These are phyloP conservation scores for Neonectria magnoliae DNA, from an alignment of 2,329 filamentous ascomycete genomes.

Conservation along the genomic window DNA sequence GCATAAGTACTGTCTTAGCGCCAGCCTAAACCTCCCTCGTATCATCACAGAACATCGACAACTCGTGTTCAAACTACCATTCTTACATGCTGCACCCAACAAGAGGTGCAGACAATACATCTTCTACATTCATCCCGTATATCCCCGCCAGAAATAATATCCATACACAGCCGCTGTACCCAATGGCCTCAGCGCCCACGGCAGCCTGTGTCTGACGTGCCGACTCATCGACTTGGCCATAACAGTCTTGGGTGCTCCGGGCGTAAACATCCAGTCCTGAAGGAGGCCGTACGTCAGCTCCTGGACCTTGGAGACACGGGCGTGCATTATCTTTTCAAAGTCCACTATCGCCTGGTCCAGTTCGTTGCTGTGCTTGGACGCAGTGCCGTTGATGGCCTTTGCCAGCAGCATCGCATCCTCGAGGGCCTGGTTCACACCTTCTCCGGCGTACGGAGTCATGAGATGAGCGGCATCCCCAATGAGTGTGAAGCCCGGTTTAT, in stretches of 20 bases:
- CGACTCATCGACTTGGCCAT: constrained; percentile 51
- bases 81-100: background rate
- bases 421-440: constrained; percentile 68
- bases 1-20: constrained; percentile 29
- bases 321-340: constrained; percentile 54
- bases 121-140: constrained; percentile 12
- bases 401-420: constrained; percentile 63
- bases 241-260: constrained; percentile 54
- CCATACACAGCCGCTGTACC: constrained; percentile 41
- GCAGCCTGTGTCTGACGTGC: constrained; percentile 46
- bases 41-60: background rate
- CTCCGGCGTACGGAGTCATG: constrained; percentile 67
- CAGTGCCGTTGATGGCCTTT: constrained; percentile 50
- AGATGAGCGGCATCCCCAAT: constrained; percentile 70
- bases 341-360: constrained; percentile 48
- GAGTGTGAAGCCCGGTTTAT: constrained; percentile 60
- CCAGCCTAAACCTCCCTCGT: background rate
- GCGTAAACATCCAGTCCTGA: constrained; percentile 58
- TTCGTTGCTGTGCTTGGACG: constrained; percentile 33
- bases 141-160: constrained; percentile 41
- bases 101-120: background rate
- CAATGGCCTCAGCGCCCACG: constrained; percentile 45
- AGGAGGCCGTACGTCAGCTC: constrained; percentile 57
- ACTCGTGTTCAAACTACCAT: background rate
- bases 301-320: constrained; percentile 50